Base-by-base conservation (phyloP, 1,284 basidiomycete genomes). In the Violaceomyces palustris region DNA sequence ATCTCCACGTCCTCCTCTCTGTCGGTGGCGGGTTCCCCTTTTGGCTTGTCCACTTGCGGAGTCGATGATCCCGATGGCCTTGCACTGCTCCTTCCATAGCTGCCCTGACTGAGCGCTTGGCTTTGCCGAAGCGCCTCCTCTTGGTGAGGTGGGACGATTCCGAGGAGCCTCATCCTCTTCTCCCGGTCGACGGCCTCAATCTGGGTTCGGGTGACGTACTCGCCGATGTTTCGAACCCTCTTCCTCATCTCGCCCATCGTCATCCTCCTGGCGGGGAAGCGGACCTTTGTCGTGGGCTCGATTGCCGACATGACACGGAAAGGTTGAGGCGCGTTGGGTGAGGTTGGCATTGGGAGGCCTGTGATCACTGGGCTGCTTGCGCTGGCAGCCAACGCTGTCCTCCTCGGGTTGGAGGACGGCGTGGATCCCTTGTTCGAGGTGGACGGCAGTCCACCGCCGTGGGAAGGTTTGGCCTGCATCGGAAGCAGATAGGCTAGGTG, bases 191-290 rank as follows among this genome's bases (percentile, higher is more conserved):
- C 67, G 25, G 72, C 67, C 47, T 76, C 75, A 18, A 74, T 59
- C 54, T 74, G 73, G 22, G 73, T 67, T 17, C 77, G 60, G 0
- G 74, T 74, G 14, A 79, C 88, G 82, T 89, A 97, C 67, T 97
- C 93, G 26, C 93, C 82, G 46, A 97, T 80, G 44, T 86, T 83
- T 34, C 89, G 80, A 17, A 94, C 89, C 17, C 93, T 83, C 77
- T 97, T 96, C 73, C 90, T 87, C 89, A 98, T 94, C 72, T 98
- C 93, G 15, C 84, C 85, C 19, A 93, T 84, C 60, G 91, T 94
- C 81, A 86, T 90, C 39, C 93, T 81, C 74, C 94, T 93, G 54
- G 83, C 82, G 0, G 93, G 93, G 83, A 89, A 98, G 63, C 88
- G 87, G 46, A 96, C 86, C 73, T 89, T 87, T 19, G 91, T 88